These are phyloP conservation scores for Xylaria bambusicola DNA, from an alignment of 495 filamentous ascomycete genomes.

Conservation along the genomic window DNA sequence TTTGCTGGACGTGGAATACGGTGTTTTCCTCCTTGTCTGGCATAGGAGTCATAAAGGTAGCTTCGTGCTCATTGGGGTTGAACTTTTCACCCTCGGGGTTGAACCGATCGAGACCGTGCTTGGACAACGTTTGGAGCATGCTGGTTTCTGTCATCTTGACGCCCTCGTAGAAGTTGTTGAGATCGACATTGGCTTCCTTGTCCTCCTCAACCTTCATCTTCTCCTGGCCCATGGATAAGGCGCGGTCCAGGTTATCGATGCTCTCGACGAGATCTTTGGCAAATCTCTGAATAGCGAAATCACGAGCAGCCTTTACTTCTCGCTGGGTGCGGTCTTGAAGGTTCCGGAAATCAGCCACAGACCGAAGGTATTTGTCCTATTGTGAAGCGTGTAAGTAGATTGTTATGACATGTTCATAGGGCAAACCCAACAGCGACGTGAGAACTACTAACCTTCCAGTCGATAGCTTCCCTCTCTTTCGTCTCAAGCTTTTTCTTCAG, in stretches of 20 bases:
- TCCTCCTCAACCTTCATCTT: conserved; percentile 61
- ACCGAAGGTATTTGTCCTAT: conserved; percentile 90
- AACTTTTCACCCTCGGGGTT: conserved; percentile 79
- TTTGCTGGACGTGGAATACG: conserved; percentile 90
- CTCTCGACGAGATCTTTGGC: conserved; percentile 90
- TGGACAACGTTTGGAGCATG: conserved; percentile 83
- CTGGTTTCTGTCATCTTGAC: conserved; percentile 93
- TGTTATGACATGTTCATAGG: conserved; percentile 5
- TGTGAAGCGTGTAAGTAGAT: conserved; percentile 15
- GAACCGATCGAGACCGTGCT: conserved; percentile 91
- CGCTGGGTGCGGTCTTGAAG: conserved; percentile 92
- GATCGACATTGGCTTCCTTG: conserved; percentile 61
- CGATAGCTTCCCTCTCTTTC: conserved; percentile 79
- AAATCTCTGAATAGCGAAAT: conserved; percentile 94
- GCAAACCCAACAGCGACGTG: not conserved
- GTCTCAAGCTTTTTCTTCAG: conserved; percentile 72
- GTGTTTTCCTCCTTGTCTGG: conserved; percentile 83
- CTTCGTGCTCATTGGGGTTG: conserved; percentile 95
- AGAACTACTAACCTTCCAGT: conserved; percentile 77
- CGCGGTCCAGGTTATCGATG: conserved; percentile 96
- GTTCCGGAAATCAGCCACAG: conserved; percentile 94
- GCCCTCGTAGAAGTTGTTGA: conserved; percentile 80
- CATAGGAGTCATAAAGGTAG: conserved; percentile 87
- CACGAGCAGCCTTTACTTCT: conserved; percentile 79
- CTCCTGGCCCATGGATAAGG: conserved; percentile 77